Percentiles rank a stretch among this genome's conserved stretches.
phyloP scores from a whole-genome alignment of 352 stramenopile genomes.

The Phytophthora hibernalis region DNA sequence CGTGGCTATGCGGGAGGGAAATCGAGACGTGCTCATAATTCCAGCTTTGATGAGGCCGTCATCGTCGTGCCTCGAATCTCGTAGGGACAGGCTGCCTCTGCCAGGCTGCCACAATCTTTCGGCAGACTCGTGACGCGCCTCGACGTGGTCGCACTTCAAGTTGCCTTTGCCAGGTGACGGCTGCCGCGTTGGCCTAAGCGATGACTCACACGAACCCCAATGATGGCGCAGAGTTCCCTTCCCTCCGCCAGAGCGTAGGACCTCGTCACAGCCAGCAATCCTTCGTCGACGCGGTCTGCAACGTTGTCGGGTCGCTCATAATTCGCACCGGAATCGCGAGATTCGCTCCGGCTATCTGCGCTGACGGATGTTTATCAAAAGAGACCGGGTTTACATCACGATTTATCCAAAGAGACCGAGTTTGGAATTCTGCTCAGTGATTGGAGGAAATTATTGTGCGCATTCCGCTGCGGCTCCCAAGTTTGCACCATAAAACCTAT shows the following conservation, averaged over 20 bases:
- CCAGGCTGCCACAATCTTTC: background rate
- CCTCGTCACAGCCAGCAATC: background rate
- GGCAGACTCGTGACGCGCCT: constrained; percentile 15
- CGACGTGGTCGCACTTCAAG: constrained; percentile 23
- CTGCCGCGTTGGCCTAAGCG: background rate
- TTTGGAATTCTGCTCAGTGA: too few relatives aligned
- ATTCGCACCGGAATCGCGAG: constrained; percentile 10
- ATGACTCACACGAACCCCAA: background rate
- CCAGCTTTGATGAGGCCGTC: background rate
- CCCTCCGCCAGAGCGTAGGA: background rate
- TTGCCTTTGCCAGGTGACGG: background rate
- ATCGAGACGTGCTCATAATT: too few relatives aligned
- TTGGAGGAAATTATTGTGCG: too few relatives aligned
- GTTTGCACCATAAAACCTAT: too few relatives aligned
- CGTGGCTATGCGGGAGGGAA: too few relatives aligned
- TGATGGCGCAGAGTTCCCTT: background rate
- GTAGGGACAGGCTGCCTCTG: background rate
- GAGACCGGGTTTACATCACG: too few relatives aligned
- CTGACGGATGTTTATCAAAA: too few relatives aligned
- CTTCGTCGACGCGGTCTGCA: too few relatives aligned
- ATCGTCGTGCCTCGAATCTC: background rate
- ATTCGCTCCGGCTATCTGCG: background rate
- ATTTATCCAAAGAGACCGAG: too few relatives aligned
- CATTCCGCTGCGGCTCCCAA: too few relatives aligned
- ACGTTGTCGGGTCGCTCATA: background rate